These are phyloP conservation scores for Ogataea hybrid DNA, from an alignment of 1,139 yeast species.

Conservation along the genomic window DNA sequence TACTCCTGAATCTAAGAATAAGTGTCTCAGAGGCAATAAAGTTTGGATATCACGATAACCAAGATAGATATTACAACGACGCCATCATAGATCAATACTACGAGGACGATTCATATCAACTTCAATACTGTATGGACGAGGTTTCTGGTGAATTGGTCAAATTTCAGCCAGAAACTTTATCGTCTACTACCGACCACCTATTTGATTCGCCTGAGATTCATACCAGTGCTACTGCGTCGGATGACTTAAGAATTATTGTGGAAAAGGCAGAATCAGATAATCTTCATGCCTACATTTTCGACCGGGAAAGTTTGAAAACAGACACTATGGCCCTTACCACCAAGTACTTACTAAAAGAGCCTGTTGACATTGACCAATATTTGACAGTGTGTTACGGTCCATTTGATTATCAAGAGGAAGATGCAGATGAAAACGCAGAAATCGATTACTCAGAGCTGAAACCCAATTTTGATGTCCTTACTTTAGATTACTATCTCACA, in stretches of 20 bases:
- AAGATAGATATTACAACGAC: constrained; percentile 15
- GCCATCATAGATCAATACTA: constrained; percentile 20
- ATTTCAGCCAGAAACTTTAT: constrained; percentile 7
- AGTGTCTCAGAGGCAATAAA: background rate
- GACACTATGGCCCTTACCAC: constrained; percentile 13
- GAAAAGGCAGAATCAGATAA: constrained; percentile 5
- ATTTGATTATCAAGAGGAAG: constrained; percentile 9
- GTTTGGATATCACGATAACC: background rate
- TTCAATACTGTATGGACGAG: constrained; percentile 21
- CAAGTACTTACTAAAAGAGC: constrained; percentile 13
- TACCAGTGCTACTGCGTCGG: constrained; percentile 13
- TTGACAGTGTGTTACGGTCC: constrained; percentile 11
- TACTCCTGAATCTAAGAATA: too few relatives aligned
- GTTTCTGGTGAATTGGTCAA: constrained; percentile 21
- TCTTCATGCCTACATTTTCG: constrained; percentile 12
- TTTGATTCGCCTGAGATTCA: constrained; percentile 10
- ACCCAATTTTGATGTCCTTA: constrained; percentile 12
- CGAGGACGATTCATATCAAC: constrained; percentile 12
- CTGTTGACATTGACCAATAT: constrained; percentile 11
- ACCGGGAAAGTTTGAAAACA: constrained; percentile 7
- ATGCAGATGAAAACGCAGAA: constrained; percentile 7
- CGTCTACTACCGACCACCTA: constrained; percentile 10
- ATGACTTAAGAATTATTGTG: constrained; percentile 17
- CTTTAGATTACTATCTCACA: constrained; percentile 9
- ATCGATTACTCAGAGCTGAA: constrained; percentile 6